phyloP scores from a whole-genome alignment of 2,329 filamentous ascomycete species.

The Aspergillus neotritici region DNA sequence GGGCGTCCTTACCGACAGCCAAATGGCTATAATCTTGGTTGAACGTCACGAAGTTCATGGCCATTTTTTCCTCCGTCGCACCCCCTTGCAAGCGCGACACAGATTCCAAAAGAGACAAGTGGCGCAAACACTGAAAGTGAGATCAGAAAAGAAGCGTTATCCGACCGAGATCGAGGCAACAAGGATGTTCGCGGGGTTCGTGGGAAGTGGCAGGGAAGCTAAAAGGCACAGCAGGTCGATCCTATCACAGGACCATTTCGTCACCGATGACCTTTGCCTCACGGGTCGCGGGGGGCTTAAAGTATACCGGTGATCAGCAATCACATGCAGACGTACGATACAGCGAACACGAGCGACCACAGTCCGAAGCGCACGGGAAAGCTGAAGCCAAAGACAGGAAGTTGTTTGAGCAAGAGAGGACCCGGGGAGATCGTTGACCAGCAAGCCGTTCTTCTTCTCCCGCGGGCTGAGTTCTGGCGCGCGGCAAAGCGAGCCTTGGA shows the following conservation, averaged over 20 bases:
- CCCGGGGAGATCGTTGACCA: slow-evolving; percentile 14
- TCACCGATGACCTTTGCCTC: slow-evolving; percentile 13
- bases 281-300: slow-evolving; percentile 7
- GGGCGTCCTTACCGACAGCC: slow-evolving; percentile 67
- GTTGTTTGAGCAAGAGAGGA: slow-evolving; percentile 13
- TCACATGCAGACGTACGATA: no score
- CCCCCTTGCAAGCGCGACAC: neutral
- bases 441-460: slow-evolving; percentile 13
- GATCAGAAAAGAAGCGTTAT: neutral
- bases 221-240: slow-evolving; percentile 16
- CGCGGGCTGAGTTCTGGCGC: slow-evolving; percentile 21
- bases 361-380: slow-evolving; percentile 1
- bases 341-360: neutral
- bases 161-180: neutral
- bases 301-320: no score
- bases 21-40: slow-evolving; percentile 98
- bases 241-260: slow-evolving; percentile 15
- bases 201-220: slow-evolving; percentile 3
- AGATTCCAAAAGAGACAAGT: no score
- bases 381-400: slow-evolving; percentile 1
- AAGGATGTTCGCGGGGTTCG: neutral
- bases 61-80: slow-evolving; percentile 46
- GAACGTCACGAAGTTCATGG: slow-evolving; percentile 97
- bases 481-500: slow-evolving; percentile 23
- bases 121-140: neutral